These are phyloP conservation scores for Ceraceosorus guamensis DNA, from an alignment of 1,284 basidiomycete genomes.

Conservation along the genomic window DNA sequence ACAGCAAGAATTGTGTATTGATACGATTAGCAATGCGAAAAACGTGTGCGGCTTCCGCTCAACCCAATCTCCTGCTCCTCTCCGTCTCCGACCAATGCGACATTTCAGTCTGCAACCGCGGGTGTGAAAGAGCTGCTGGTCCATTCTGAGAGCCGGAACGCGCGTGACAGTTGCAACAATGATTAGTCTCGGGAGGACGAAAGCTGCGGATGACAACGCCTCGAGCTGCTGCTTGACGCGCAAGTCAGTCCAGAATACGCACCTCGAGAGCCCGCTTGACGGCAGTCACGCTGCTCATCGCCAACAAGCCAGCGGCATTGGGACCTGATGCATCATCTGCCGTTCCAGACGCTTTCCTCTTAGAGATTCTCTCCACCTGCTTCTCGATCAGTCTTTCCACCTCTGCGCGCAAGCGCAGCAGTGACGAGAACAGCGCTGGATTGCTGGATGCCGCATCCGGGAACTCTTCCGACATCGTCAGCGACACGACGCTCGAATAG, in stretches of 20 bases:
- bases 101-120: background rate
- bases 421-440: background rate
- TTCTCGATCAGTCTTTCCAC: background rate
- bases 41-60: no score
- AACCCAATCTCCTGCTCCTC: no score
- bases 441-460: no score
- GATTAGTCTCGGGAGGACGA: background rate
- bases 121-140: background rate
- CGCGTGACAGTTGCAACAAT: background rate
- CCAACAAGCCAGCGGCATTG: background rate
- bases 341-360: no score
- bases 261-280: background rate
- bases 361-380: no score
- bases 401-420: background rate
- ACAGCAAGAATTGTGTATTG: no score
- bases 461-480: background rate
- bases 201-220: no score
- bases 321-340: no score
- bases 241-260: background rate
- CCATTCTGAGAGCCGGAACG: background rate
- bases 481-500: slow-evolving; percentile 2
- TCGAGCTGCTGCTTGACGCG: background rate
- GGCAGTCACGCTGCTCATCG: background rate
- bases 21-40: no score
- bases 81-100: background rate